Evolutionary conservation across 1,284 basidiomycete species (phyloP), one percentile per base, ranked within the genome.

Genomic region (Inonotus obliquus): DNA sequence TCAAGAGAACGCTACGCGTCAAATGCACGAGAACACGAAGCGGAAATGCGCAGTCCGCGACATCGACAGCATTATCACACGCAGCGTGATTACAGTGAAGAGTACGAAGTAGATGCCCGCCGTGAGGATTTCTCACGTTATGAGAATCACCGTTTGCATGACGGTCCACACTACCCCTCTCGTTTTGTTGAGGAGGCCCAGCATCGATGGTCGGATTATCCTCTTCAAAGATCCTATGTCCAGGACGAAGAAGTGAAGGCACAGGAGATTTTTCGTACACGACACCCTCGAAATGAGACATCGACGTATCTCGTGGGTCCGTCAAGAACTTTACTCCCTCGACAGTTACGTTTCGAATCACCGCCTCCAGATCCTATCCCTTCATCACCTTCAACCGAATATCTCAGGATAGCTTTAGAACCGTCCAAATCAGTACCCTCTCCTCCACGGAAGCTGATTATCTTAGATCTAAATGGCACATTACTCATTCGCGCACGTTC

Each of bases 381-480:
- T 10, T 51, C 39, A 9, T 48, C 66, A 51, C 79, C 79, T 0
- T 74, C 73, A 6, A 47, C 68, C 23, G 71, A 67, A 49, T 83
- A 83, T 65, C 68, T 82, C 27, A 48, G 70, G 21, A 66, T 72
- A 11, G 74, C 80, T 1, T 65, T 66, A 0, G 52, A 73, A 44
- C 73, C 75, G 0, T 80, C 79, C 0, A 55, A 62, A 2, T 61
- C 65, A 0, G 63, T 82, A 35, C 45, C 79, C 1, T 47, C 73
- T 0, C 63, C 67, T 0, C 69, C 74, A 1, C 80, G 85, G 19
- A 92, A 92, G 71, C 81, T 94, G 0, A 78, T 94, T 54, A 79
- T 94, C 2, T 81, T 94, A 7, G 92, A 94, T 70, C 77, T 94
- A 51, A 94, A 94, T 68, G 92, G 92, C 4, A 88, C 90, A 0